phyloP scores from a whole-genome alignment of 1,284 basidiomycete species.

The Fomitopsis pinicola region DNA sequence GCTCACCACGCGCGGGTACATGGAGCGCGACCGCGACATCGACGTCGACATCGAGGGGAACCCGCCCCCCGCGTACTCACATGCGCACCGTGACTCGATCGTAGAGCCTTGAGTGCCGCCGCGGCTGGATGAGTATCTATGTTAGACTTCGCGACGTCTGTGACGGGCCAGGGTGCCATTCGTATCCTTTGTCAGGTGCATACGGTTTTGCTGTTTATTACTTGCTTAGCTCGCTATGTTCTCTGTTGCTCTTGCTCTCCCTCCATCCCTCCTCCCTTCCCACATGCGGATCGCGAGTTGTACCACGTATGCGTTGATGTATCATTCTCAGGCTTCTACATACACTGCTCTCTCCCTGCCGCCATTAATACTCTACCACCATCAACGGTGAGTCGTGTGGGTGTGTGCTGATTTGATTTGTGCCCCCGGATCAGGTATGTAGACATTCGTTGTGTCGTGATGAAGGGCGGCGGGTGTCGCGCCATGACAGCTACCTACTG shows the following conservation, averaged over 20 bases:
- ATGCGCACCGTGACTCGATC: conserved; percentile 9
- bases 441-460: too few relatives aligned
- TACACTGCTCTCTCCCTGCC: too few relatives aligned
- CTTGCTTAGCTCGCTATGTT: neutral
- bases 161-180: neutral
- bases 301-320: neutral
- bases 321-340: neutral
- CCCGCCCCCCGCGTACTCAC: conserved; percentile 25
- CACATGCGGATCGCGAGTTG: neutral
- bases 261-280: neutral
- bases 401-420: too few relatives aligned
- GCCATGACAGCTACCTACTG: too few relatives aligned
- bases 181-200: neutral
- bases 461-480: too few relatives aligned
- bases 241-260: neutral
- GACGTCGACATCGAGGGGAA: conserved; percentile 14
- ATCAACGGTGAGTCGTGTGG: too few relatives aligned
- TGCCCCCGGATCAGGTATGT: too few relatives aligned
- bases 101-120: neutral
- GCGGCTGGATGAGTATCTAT: neutral
- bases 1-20: conserved; percentile 25
- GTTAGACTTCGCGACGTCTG: neutral
- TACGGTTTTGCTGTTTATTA: neutral
- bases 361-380: too few relatives aligned
- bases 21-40: conserved; percentile 14